Conservation (phyloP, 1,284 basidiomycete species). For the Puccinia polysora region DNA sequence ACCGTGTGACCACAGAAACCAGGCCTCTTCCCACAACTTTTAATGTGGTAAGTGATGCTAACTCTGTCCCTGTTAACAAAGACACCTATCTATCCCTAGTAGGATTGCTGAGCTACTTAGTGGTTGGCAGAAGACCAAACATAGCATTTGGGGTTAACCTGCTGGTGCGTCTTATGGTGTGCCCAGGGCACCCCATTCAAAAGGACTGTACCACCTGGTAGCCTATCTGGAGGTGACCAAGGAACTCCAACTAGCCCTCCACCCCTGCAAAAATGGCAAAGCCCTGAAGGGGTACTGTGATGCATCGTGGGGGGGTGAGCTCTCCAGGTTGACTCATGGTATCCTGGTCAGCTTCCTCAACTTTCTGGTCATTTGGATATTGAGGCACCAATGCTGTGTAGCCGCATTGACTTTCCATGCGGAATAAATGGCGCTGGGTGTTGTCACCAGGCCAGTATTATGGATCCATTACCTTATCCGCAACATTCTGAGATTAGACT, state of each 20-base stretch:
- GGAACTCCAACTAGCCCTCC: background rate
- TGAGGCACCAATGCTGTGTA: background rate
- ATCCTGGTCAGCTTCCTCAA: background rate
- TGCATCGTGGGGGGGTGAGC: constrained; percentile 17
- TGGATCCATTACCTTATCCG: too few species aligned
- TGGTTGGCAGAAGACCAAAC: too few species aligned
- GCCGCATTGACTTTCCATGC: background rate
- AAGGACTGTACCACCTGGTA: background rate
- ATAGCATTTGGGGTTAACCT: too few species aligned
- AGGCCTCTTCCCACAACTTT: background rate
- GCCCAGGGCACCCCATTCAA: too few species aligned
- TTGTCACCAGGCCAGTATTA: too few species aligned
- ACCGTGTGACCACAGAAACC: background rate
- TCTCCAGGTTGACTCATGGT: constrained; percentile 2
- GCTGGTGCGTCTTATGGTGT: too few species aligned
- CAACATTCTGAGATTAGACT: too few species aligned
- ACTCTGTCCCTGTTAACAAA: background rate
- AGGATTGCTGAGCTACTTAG: background rate
- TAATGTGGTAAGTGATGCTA: background rate
- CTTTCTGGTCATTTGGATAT: constrained; percentile 3
- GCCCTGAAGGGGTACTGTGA: background rate
- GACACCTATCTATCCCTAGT: background rate
- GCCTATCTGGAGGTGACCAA: background rate
- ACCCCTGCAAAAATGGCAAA: background rate
- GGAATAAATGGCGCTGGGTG: too few species aligned